phyloP scores from a whole-genome alignment of 192 early-diverging fungal genomes.

The Dimargaris verticillata region DNA sequence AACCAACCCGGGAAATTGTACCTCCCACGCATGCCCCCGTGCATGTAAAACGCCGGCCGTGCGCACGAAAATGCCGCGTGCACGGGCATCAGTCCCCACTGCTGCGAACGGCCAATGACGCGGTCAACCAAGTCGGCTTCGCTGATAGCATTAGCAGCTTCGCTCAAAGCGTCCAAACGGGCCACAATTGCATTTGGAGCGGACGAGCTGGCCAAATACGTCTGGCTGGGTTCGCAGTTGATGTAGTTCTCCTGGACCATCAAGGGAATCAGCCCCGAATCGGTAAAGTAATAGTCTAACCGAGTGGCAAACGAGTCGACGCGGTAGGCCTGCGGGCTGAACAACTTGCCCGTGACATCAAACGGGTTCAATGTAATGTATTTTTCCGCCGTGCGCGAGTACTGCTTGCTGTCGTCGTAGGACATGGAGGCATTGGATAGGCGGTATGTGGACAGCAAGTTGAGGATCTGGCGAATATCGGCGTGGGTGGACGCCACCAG shows the following conservation, averaged over 20 bases:
- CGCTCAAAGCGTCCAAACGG: slow-evolving; percentile 43
- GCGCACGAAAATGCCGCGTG: slow-evolving; percentile 75
- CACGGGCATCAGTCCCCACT: slow-evolving; percentile 83
- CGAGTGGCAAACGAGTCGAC: slow-evolving; percentile 47
- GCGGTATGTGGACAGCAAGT: slow-evolving; percentile 83
- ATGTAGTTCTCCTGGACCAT: slow-evolving; percentile 69
- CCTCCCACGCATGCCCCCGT: slow-evolving; percentile 37
- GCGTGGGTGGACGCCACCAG: slow-evolving; percentile 61
- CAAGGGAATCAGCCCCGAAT: slow-evolving; percentile 71
- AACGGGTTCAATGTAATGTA: slow-evolving; percentile 49
- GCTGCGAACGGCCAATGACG: slow-evolving; percentile 60
- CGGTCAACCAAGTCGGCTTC: slow-evolving; percentile 65
- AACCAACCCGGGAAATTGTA: slow-evolving; percentile 51
- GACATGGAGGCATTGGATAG: slow-evolving; percentile 44
- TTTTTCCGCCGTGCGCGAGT: slow-evolving; percentile 30
- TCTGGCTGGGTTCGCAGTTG: slow-evolving; percentile 12
- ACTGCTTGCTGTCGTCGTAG: slow-evolving; percentile 63
- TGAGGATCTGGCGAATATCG: slow-evolving; percentile 95
- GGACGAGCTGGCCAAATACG: not conserved
- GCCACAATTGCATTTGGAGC: not conserved
- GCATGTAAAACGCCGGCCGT: slow-evolving; percentile 62
- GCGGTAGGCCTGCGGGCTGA: slow-evolving; percentile 33
- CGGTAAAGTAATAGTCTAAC: slow-evolving; percentile 80
- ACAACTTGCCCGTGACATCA: slow-evolving; percentile 49
- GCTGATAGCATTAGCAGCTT: slow-evolving; percentile 77